phyloP scores from a whole-genome alignment of 2,329 filamentous ascomycete species.

The Cytospora chrysosperma region DNA sequence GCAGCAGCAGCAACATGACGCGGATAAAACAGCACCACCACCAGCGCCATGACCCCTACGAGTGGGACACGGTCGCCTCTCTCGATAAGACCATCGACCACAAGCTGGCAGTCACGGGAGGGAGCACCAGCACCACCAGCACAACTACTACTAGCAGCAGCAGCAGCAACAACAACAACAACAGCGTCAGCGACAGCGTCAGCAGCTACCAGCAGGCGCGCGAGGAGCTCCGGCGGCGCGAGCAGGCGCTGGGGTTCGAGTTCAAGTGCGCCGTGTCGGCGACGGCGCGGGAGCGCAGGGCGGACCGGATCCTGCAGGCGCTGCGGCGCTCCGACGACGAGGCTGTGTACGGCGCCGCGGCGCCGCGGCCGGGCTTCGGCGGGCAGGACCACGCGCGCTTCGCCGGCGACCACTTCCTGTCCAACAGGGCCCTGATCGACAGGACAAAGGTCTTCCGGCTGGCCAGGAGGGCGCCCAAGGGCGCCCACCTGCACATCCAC shows the following conservation, averaged over 20 bases:
- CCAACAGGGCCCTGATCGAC: constrained; percentile 53
- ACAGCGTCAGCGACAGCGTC: neutral
- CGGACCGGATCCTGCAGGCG: constrained; percentile 40
- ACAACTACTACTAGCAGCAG: constrained; percentile 10
- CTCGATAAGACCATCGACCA: constrained; percentile 20
- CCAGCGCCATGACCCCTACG: neutral
- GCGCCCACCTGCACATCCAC: constrained; percentile 71
- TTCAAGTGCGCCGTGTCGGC: constrained; percentile 35
- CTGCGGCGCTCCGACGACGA: constrained; percentile 39
- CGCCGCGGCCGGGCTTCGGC: constrained; percentile 36
- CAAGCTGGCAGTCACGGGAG: neutral
- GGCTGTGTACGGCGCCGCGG: constrained; percentile 37
- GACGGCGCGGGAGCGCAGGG: constrained; percentile 37
- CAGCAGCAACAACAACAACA: neutral
- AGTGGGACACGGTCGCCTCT: constrained; percentile 12
- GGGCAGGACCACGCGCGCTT: constrained; percentile 47
- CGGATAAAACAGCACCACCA: neutral
- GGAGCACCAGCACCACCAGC: neutral
- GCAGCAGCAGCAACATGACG: constrained; percentile 19
- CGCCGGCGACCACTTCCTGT: constrained; percentile 57
- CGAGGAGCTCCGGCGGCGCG: constrained; percentile 31
- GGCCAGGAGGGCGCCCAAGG: constrained; percentile 64
- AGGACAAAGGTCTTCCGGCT: constrained; percentile 57
- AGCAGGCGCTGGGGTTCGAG: constrained; percentile 43
- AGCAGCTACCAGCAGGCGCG: constrained; percentile 36